Evolutionary conservation across 441 rosid genomes (phyloP).

Genomic region (Adansonia rubrostipa): DNA sequence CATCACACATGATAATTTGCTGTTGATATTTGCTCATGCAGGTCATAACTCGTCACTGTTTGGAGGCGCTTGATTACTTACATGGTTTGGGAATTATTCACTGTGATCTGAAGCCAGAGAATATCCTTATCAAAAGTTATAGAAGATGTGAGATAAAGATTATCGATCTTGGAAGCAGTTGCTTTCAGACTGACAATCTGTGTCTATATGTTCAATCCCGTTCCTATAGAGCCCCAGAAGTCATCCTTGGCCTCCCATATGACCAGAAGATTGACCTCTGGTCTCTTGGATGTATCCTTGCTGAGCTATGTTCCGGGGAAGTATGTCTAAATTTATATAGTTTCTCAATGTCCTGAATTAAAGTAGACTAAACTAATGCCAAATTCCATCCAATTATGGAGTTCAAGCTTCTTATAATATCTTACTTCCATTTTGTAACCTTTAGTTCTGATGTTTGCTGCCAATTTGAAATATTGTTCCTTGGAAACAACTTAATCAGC

Average conservation of each 20-base stretch:
- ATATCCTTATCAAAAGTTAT: slow-evolving; percentile 83
- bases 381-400: no score
- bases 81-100: slow-evolving; percentile 89
- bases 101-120: slow-evolving; percentile 96
- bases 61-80: slow-evolving; percentile 85
- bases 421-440: not conserved
- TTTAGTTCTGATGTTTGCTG: not conserved
- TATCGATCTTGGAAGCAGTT: slow-evolving; percentile 99
- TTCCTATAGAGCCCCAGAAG: slow-evolving; percentile 97
- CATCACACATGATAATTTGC: not conserved
- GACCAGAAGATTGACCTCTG: slow-evolving; percentile 88
- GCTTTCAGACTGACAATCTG: slow-evolving; percentile 79
- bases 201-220: slow-evolving; percentile 91
- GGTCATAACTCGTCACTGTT: slow-evolving; percentile 75
- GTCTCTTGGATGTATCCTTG: slow-evolving; percentile 95
- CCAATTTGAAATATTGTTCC: not conserved
- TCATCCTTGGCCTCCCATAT: slow-evolving; percentile 87
- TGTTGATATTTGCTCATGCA: not conserved
- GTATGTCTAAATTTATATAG: slow-evolving; percentile 46
- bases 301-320: slow-evolving; percentile 91
- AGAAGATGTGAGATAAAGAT: slow-evolving; percentile 75
- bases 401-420: not conserved
- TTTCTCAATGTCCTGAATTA: not conserved
- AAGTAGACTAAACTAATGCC: not conserved
- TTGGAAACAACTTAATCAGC: slow-evolving; percentile 14